A percentile compares a stretch with the other conserved stretches of the same genome.
phyloP scores from a whole-genome alignment of 1,284 basidiomycete genomes.

The Cutaneotrichosporon mucoides region DNA sequence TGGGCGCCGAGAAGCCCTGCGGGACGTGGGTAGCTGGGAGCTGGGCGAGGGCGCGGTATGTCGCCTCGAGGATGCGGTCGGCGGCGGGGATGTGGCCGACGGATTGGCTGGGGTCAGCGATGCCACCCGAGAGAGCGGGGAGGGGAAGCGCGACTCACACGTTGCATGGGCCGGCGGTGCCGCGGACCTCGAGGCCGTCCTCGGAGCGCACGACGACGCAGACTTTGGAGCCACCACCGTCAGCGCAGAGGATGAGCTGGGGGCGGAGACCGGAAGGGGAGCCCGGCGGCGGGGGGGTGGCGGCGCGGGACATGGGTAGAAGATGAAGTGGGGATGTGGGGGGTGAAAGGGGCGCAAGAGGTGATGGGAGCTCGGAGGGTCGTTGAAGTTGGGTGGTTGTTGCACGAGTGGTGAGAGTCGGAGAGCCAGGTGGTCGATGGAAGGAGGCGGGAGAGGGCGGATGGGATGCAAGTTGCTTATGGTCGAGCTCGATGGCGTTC shows the following conservation, averaged over 20 bases:
- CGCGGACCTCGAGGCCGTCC: conserved; percentile 40
- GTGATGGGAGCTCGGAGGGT: too few species aligned
- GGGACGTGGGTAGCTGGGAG: conserved; percentile 32
- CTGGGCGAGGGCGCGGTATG: conserved; percentile 37
- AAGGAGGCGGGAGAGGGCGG: too few species aligned
- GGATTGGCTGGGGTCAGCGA: conserved; percentile 23
- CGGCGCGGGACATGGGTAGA: neutral
- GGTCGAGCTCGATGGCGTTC: too few species aligned
- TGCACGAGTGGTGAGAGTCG: too few species aligned
- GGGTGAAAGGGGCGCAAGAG: too few species aligned
- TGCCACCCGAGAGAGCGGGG: too few species aligned
- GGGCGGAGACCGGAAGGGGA: conserved; percentile 10
- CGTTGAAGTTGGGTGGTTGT: too few species aligned
- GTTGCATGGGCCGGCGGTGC: conserved; percentile 41
- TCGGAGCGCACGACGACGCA: conserved; percentile 34
- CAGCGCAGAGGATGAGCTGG: conserved; percentile 34
- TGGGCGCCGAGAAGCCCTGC: conserved; percentile 19
- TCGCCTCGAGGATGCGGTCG: conserved; percentile 38
- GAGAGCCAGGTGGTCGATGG: too few species aligned
- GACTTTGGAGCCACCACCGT: conserved; percentile 44
- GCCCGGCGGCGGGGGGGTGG: neutral
- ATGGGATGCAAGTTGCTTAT: too few species aligned
- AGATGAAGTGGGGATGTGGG: too few species aligned
- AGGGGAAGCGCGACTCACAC: conserved; percentile 28
- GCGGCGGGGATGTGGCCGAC: conserved; percentile 33